These are phyloP conservation scores for Ogataea hybrid DNA, from an alignment of 1,139 yeast genomes.

Conservation along the genomic window DNA sequence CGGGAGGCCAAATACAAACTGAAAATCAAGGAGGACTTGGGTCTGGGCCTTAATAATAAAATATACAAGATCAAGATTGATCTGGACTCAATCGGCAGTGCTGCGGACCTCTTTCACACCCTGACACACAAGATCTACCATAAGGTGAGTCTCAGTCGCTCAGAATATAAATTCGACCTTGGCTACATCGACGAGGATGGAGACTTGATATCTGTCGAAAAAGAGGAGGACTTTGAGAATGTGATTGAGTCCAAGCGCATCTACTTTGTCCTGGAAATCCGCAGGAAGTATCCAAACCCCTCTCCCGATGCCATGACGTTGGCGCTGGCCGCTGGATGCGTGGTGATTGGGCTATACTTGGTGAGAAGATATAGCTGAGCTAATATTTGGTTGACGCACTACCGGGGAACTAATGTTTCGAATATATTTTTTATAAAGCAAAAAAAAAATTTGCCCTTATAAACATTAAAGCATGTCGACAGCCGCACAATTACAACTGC, in stretches of 20 bases:
- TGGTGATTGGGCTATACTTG: slow-evolving; percentile 9
- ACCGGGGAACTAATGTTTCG: background rate
- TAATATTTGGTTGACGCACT: slow-evolving; percentile 3
- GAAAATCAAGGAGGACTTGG: slow-evolving; percentile 18
- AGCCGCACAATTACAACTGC: slow-evolving; percentile 19
- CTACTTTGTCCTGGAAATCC: slow-evolving; percentile 18
- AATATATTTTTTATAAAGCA: slow-evolving; percentile 1
- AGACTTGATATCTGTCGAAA: slow-evolving; percentile 31
- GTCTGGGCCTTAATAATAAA: slow-evolving; percentile 22
- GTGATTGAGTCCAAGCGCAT: slow-evolving; percentile 28
- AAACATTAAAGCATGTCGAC: slow-evolving; percentile 5
- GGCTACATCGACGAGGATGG: slow-evolving; percentile 36
- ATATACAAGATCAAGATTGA: slow-evolving; percentile 27
- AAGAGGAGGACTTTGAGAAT: slow-evolving; percentile 33
- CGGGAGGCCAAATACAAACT: slow-evolving; percentile 21
- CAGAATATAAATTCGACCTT: slow-evolving; percentile 24
- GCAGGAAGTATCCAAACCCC: background rate
- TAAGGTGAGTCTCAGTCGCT: slow-evolving; percentile 23
- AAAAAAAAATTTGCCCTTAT: slow-evolving; percentile 18
- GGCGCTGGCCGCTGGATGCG: slow-evolving; percentile 11
- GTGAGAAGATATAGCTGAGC: slow-evolving; percentile 2
- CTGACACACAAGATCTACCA: slow-evolving; percentile 29
- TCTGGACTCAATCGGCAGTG: slow-evolving; percentile 6
- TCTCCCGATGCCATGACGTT: slow-evolving; percentile 2
- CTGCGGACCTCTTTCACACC: slow-evolving; percentile 20